A percentile compares a stretch with the other conserved stretches of the same genome.
These are phyloP conservation scores for Dothidotthia symphoricarpi DNA, from an alignment of 2,329 filamentous ascomycete genomes.

Conservation along the genomic window DNA sequence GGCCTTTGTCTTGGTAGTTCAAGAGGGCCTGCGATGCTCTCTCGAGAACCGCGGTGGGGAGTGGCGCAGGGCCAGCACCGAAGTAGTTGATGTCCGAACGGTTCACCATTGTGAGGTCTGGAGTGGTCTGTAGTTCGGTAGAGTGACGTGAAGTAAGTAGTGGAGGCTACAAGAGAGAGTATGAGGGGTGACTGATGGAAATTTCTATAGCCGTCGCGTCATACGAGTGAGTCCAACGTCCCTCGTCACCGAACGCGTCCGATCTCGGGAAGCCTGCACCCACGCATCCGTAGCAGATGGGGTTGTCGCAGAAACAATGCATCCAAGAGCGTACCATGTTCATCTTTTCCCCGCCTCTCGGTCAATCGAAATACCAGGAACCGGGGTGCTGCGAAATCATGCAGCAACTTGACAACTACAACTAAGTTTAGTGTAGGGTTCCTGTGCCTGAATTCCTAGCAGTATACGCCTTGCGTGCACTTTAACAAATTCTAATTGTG, in stretches of 20 bases:
- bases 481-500: too few species aligned
- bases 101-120: constrained; percentile 58
- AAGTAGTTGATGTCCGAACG: constrained; percentile 80
- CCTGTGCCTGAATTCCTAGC: too few species aligned
- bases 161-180: constrained; percentile 1
- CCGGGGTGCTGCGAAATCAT: too few species aligned
- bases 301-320: constrained; percentile 1
- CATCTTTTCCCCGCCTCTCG: constrained; percentile 2
- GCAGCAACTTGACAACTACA: too few species aligned
- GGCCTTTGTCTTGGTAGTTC: constrained; percentile 76
- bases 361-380: too few species aligned
- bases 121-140: neutral
- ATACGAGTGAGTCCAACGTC: constrained; percentile 30
- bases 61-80: constrained; percentile 82
- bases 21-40: constrained; percentile 72
- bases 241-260: constrained; percentile 14
- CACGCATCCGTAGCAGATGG: constrained; percentile 4
- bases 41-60: constrained; percentile 80
- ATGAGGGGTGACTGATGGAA: constrained; percentile 5
- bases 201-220: constrained; percentile 20
- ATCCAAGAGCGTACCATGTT: constrained; percentile 2
- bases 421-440: too few species aligned
- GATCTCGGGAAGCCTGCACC: constrained; percentile 18
- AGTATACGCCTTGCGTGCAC: too few species aligned
- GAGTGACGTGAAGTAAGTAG: constrained; percentile 3